Percentiles rank a stretch among this genome's conserved stretches.
Conservation (phyloP, 129 eudicot species). For the Erigeron canadensis region DNA sequence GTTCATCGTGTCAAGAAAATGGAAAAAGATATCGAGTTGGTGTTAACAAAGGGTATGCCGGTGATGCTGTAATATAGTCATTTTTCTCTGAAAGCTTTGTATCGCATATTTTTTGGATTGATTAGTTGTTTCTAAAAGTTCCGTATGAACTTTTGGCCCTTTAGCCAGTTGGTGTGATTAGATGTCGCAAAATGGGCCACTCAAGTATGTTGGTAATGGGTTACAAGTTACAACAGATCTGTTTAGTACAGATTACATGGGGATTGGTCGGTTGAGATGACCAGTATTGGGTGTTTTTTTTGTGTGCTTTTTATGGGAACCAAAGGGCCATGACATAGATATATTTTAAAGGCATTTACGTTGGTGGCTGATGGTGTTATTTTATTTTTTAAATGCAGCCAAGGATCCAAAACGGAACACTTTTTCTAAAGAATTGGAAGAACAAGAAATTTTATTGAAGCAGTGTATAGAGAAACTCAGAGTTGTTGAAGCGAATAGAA, state of each 20-base stretch:
- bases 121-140: not conserved
- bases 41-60: conserved; percentile 61
- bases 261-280: too few relatives aligned
- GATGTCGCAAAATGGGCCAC: too few relatives aligned
- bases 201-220: too few relatives aligned
- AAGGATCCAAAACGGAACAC: conserved; percentile 77
- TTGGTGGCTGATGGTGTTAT: conserved; percentile 6
- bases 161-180: too few relatives aligned
- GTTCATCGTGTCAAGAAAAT: conserved; percentile 71
- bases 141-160: not conserved
- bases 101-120: not conserved
- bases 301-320: too few relatives aligned
- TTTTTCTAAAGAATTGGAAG: conserved; percentile 67
- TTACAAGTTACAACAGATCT: too few relatives aligned
- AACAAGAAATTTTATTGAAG: conserved; percentile 59
- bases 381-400: conserved; percentile 41
- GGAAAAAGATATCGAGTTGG: conserved; percentile 70
- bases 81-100: not conserved
- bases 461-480: conserved; percentile 82
- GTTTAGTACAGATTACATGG: too few relatives aligned
- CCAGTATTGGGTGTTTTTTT: too few relatives aligned
- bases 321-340: too few relatives aligned
- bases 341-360: not conserved
- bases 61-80: not conserved
- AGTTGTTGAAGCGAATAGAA: conserved; percentile 81